Percentiles rank a stretch among this genome's conserved stretches.
phyloP scores from a whole-genome alignment of 2,329 filamentous ascomycete species.

The Rugonectria rugulosa region DNA sequence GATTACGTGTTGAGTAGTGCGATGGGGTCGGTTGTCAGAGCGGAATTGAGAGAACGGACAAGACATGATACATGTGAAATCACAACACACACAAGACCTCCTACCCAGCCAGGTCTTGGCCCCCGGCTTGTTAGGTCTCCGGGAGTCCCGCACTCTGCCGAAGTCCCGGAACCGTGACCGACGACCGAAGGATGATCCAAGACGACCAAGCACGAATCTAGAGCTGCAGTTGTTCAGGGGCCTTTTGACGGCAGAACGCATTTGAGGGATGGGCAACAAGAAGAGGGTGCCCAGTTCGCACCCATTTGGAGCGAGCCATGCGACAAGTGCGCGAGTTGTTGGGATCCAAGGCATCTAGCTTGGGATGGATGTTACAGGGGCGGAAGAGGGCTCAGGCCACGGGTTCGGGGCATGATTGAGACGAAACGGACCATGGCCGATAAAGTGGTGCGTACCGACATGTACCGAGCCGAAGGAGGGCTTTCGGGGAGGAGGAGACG shows the following conservation, averaged over 20 bases:
- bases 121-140: conserved; percentile 5
- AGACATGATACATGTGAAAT: neutral
- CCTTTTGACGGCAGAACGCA: no score
- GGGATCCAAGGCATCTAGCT: neutral
- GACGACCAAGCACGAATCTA: conserved; percentile 26
- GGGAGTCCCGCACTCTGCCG: conserved; percentile 17
- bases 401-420: conserved; percentile 25
- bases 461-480: no score
- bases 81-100: conserved; percentile 20
- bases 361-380: conserved; percentile 17
- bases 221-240: neutral
- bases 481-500: no score
- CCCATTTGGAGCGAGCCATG: conserved; percentile 26
- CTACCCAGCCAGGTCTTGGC: conserved; percentile 24
- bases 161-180: conserved; percentile 14
- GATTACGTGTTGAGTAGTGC: neutral
- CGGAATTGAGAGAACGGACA: neutral
- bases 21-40: neutral
- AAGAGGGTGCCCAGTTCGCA: no score
- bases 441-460: no score
- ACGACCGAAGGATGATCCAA: conserved; percentile 12
- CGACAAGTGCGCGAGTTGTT: conserved; percentile 21
- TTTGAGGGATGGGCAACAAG: no score
- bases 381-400: conserved; percentile 35
- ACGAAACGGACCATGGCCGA: conserved; percentile 5